Conservation (phyloP, 176 grass and related monocot species). For the Bolboschoenus planiculmis region DNA sequence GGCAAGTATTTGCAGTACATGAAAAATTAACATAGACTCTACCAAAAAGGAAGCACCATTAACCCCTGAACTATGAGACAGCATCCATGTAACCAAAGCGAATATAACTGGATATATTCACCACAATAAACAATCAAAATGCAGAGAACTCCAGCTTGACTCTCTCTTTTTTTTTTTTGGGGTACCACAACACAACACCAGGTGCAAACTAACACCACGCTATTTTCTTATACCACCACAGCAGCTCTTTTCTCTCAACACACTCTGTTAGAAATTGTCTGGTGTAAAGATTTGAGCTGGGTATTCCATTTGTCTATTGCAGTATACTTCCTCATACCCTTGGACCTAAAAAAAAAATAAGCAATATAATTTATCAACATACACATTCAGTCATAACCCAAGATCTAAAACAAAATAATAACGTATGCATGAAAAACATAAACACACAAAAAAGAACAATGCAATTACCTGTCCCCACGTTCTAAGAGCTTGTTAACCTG, state of each 20-base stretch:
- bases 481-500: slow-evolving; percentile 97
- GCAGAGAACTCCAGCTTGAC: background rate
- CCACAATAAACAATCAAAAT: slow-evolving; percentile 13
- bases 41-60: slow-evolving; percentile 7
- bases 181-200: background rate
- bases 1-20: background rate
- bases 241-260: slow-evolving; percentile 30
- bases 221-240: background rate
- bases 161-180: no score
- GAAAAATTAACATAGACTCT: background rate
- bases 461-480: slow-evolving; percentile 62
- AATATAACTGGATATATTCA: background rate
- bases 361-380: background rate
- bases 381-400: background rate
- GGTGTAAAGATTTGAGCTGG: slow-evolving; percentile 70
- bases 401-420: background rate
- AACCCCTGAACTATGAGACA: background rate
- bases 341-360: slow-evolving; percentile 51
- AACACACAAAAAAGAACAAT: background rate
- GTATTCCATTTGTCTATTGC: slow-evolving; percentile 98
- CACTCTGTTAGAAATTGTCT: slow-evolving; percentile 77
- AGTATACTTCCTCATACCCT: slow-evolving; percentile 82
- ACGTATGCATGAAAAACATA: background rate
- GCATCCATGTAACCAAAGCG: background rate
- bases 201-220: background rate